Percentiles rank a stretch among this genome's conserved stretches.
Conservation (phyloP, 768 basidiomycete genomes). For the Neoboletus brunneissimus region DNA sequence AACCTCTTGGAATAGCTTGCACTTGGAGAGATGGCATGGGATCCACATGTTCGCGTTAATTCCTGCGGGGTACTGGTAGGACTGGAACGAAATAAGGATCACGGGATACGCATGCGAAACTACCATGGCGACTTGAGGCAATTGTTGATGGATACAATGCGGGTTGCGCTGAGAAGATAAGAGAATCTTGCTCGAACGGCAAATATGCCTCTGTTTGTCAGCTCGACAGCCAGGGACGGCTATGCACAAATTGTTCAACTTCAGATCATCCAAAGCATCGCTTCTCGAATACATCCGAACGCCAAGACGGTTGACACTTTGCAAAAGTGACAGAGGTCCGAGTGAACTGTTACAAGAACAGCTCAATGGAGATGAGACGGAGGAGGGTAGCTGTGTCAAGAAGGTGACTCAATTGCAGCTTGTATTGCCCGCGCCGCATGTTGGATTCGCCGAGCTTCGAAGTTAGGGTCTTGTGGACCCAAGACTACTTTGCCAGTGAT, state of each 20-base stretch:
- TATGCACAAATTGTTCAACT: neutral
- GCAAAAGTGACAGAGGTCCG: neutral
- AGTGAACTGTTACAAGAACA: neutral
- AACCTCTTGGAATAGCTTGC: neutral
- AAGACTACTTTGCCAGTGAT: no score
- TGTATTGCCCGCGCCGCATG: neutral
- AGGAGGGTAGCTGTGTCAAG: neutral
- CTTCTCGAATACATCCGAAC: neutral
- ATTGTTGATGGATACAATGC: neutral
- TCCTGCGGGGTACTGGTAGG: no score
- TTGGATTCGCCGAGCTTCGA: neutral
- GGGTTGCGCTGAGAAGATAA: neutral
- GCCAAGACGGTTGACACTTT: neutral
- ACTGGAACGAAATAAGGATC: neutral
- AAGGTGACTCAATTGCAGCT: neutral
- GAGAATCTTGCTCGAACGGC: neutral
- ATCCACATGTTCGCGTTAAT: neutral
- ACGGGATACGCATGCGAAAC: neutral
- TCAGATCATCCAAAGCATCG: neutral
- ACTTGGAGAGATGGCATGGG: neutral
- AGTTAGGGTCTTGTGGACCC: neutral
- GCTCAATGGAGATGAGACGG: neutral
- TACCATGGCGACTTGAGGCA: neutral
- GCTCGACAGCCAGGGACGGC: neutral
- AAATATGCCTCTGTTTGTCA: slow-evolving; percentile 8